Evolutionary conservation across 352 stramenopile species (phyloP), one percentile per base, ranked within the genome.

Genomic region (Globisporangium abappressorium): DNA sequence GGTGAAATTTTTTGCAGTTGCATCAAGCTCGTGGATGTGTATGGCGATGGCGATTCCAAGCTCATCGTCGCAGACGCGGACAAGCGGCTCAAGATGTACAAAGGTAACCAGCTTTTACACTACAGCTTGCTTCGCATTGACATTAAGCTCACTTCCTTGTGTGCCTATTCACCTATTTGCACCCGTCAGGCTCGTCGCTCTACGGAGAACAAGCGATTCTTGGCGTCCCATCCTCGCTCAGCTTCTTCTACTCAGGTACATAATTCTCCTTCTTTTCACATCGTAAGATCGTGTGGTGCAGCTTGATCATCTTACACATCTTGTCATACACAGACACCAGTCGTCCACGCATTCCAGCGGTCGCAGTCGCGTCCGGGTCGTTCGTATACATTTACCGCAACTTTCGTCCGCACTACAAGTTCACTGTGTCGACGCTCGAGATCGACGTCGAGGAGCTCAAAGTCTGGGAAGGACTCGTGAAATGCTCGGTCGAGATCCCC

Each of bases 371-470:
- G 6, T 92, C 89, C 0, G 88, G 88, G 7, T 84, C 89, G 22
- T 93, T 84, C 69, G 87, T 97, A 54, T 97, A 95, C 79, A 97
- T 97, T 54, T 97, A 97, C 69, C 87, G 89, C 62, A 96, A 97
- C 72, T 92, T 97, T 67, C 81, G 89, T 3, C 90, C 90, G 3
- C 92, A 97, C 69, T 97, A 94, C 77, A 97, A 97, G 68, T 97
- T 97, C 68, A 94, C 86, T 9, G 75, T 94, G 4, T 90, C 91
- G 2, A 64, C 85, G 2, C 69, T 95, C n/a, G 85, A 94, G 6
- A 84, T 95, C 36, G 78, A 90, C 55, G 66, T 69, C 7, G 81
- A 92, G 47, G 87, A 95, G 65, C 71, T 74, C 24, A 91, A 90
- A 58, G 65, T 94, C 14, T 94, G 85, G 85, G 84, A 89, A 30